These are phyloP conservation scores for Penicillium tannophilum DNA, from an alignment of 495 filamentous ascomycete genomes.

Conservation along the genomic window DNA sequence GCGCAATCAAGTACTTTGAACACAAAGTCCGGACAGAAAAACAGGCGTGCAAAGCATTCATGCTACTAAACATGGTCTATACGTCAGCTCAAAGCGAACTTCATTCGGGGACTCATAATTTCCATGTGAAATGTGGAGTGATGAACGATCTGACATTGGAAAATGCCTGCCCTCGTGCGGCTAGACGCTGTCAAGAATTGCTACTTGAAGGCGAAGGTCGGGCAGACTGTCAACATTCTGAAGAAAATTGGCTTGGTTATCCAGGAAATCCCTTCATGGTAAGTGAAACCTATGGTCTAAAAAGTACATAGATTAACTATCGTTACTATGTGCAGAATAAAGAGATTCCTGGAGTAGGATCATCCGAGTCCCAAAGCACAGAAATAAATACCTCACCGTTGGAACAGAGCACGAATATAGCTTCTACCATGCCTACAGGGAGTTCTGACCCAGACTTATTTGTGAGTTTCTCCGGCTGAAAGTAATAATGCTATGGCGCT, in stretches of 20 bases:
- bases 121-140: not conserved
- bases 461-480: not conserved
- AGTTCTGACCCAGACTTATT: not conserved
- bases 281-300: too few species aligned
- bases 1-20: slow-evolving; percentile 14
- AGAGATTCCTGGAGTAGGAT: not conserved
- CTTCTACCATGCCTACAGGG: not conserved
- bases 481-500: not conserved
- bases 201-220: not conserved
- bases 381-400: not conserved
- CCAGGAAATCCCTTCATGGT: slow-evolving; percentile 3
- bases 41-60: slow-evolving; percentile 11
- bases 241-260: slow-evolving; percentile 7
- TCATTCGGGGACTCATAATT: not conserved
- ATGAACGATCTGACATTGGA: not conserved
- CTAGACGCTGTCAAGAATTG: not conserved
- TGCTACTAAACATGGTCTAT: slow-evolving; percentile 11
- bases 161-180: not conserved
- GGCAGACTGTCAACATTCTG: slow-evolving; percentile 4
- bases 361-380: not conserved
- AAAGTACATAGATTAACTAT: not conserved
- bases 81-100: slow-evolving; percentile 1
- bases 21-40: slow-evolving; percentile 16
- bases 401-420: not conserved
- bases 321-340: not conserved